Percentiles rank a stretch among this genome's conserved stretches.
These are phyloP conservation scores for Alternaria triticina DNA, from an alignment of 2,329 filamentous ascomycete species.

Conservation along the genomic window DNA sequence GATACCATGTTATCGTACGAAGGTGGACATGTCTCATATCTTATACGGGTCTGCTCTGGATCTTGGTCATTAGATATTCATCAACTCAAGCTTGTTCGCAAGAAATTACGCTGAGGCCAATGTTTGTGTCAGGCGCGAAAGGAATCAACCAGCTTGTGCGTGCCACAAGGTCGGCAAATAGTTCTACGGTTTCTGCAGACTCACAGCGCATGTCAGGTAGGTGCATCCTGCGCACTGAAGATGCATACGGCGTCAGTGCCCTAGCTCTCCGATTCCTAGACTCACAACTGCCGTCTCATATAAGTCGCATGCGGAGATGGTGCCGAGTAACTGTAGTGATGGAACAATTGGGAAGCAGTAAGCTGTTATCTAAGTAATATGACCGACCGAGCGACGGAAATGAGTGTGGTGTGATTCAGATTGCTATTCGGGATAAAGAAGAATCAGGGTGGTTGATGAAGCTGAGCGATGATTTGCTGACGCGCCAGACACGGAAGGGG, in stretches of 20 bases:
- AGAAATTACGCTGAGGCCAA: too few species aligned
- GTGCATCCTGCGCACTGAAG: background rate
- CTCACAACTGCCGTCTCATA: background rate
- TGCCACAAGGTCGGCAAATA: background rate
- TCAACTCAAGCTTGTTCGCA: too few species aligned
- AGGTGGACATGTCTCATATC: background rate
- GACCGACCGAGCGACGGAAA: background rate
- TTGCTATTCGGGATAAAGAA: background rate
- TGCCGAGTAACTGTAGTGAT: background rate
- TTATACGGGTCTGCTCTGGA: too few species aligned
- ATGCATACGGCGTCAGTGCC: background rate
- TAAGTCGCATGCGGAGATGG: background rate
- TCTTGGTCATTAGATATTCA: too few species aligned
- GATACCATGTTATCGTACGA: background rate
- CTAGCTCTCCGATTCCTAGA: background rate
- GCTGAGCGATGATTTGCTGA: background rate
- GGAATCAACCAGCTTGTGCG: too few species aligned
- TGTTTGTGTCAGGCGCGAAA: too few species aligned
- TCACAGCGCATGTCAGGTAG: too few species aligned
- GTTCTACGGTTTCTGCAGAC: background rate
- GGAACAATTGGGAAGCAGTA: background rate
- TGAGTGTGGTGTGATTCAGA: background rate
- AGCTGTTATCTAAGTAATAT: background rate
- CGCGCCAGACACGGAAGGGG: background rate
- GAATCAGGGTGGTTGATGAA: background rate